Evolutionary conservation across 805 yeast species (phyloP), one percentile per base, ranked within the genome.

Genomic region (Pichia kluyveri): DNA sequence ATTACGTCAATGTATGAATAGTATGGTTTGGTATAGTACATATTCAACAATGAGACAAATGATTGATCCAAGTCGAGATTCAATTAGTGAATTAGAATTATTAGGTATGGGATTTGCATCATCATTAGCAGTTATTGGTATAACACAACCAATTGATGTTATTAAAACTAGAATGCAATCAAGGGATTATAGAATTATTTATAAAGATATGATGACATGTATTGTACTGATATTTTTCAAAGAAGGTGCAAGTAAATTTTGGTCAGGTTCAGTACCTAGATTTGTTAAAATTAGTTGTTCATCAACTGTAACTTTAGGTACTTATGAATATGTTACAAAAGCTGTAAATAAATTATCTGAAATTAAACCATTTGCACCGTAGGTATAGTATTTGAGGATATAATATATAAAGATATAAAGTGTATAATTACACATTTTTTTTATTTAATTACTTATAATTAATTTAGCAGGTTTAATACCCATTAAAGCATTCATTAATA

Each of bases 81-180:
- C 75, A 37, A 71, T 74, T 17, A 71, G 72, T 5, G 65, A 62
- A 31, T 51, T 69, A 37, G 66, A 60, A 45, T 52, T 62, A 19
- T 38, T 62, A 44, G 68, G 65, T 14, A 56, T 74, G 56, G 88
- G 93, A 6, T 66, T 82, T 11, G 70, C 78, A 1, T 79, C 95
- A 2, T 80, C 93, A 0, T 65, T 76, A 4, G 83, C 88, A 0
- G 95, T 86, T 30, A 85, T 87, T 23, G 79, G 77, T 0, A 69
- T 77, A 0, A 90, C 96, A 0, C 98, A 88, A 66, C 97, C 97
- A 0, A 69, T 90, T 30, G 97, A 90, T 66, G 86, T 87, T 3
- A 66, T 90, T 43, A 90, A 90, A 68, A 79, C 96, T 3, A 76
- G 95, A 59, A 78, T 89, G 78, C 96, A 89, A 65, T 78, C 88